Conservation (phyloP, 2,329 filamentous ascomycete genomes). For the Didymellaceae sp. region DNA sequence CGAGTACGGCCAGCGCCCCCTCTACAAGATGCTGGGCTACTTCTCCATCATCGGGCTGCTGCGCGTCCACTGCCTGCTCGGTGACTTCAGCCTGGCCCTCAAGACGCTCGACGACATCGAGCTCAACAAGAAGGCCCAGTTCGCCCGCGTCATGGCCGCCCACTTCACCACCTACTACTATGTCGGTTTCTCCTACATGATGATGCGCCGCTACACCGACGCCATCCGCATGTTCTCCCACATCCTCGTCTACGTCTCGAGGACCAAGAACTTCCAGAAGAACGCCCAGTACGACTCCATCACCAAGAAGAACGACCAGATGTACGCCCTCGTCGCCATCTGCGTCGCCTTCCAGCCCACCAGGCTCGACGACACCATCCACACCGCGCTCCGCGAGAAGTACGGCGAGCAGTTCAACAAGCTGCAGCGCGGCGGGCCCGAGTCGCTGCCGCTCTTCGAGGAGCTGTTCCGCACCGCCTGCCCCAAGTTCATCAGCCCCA, state of each 20-base stretch:
- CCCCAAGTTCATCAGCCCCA: constrained; percentile 99
- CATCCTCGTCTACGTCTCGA: constrained; percentile 97
- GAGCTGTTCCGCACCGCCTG: constrained; percentile 97
- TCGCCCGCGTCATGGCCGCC: constrained; percentile 97
- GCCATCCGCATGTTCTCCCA: constrained; percentile 99
- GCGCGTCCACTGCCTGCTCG: constrained; percentile 92
- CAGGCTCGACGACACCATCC: constrained; percentile 96
- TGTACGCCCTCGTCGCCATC: constrained; percentile 98
- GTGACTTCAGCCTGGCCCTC: constrained; percentile 96
- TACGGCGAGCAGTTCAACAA: constrained; percentile 98
- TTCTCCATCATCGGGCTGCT: constrained; percentile 98
- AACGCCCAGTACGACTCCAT: constrained; percentile 97
- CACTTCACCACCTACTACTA: constrained; percentile 99
- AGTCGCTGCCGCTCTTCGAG: constrained; percentile 95
- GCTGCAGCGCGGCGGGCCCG: constrained; percentile 93
- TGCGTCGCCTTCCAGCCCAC: constrained; percentile 98
- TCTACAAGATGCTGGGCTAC: constrained; percentile 98
- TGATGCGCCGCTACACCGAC: constrained; percentile 99
- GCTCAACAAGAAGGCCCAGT: constrained; percentile 99
- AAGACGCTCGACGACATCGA: constrained; percentile 99
- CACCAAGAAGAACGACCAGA: constrained; percentile 99
- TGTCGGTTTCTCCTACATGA: constrained; percentile 99
- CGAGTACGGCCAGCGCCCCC: constrained; percentile 90
- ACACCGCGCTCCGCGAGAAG: constrained; percentile 97
- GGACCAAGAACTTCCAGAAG: constrained; percentile 99